These are phyloP conservation scores for Kwoniella pini DNA, from an alignment of 768 basidiomycete species.

Conservation along the genomic window DNA sequence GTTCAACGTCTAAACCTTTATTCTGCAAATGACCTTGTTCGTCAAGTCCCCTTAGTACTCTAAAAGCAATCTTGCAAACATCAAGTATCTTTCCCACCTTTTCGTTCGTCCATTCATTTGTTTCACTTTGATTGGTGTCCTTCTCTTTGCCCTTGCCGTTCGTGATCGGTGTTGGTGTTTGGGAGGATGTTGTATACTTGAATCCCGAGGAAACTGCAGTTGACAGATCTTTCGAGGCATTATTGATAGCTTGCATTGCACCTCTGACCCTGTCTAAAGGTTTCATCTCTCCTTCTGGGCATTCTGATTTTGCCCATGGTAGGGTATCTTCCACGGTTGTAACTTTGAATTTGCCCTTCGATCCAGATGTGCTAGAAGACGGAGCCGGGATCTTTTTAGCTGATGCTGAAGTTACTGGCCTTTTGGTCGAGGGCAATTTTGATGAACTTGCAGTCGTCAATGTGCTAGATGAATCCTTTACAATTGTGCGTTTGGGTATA, in stretches of 20 bases:
- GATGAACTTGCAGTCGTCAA: background rate
- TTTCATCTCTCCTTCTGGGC: background rate
- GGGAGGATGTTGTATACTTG: constrained; percentile 2
- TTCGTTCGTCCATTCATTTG: constrained; percentile 28
- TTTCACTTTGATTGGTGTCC: no score
- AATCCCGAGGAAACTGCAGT: constrained; percentile 27
- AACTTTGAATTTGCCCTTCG: constrained; percentile 7
- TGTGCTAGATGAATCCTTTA: background rate
- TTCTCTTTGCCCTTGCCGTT: background rate
- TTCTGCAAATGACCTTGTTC: constrained; percentile 19
- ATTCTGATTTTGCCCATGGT: constrained; percentile 10
- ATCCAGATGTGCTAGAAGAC: background rate
- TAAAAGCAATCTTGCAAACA: constrained; percentile 17
- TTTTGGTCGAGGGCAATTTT: background rate
- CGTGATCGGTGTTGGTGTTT: background rate
- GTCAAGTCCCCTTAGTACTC: constrained; percentile 28
- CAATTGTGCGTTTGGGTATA: background rate
- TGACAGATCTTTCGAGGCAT: constrained; percentile 8
- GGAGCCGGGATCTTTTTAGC: constrained; percentile 2
- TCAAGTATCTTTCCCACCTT: constrained; percentile 18
- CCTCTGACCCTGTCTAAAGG: constrained; percentile 17
- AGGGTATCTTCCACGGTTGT: background rate
- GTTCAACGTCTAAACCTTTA: constrained; percentile 39
- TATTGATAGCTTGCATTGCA: constrained; percentile 30
- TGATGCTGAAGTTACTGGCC: background rate